Conservation (phyloP, 192 early-diverging fungal species). For the Backusella parvicylindrica region DNA sequence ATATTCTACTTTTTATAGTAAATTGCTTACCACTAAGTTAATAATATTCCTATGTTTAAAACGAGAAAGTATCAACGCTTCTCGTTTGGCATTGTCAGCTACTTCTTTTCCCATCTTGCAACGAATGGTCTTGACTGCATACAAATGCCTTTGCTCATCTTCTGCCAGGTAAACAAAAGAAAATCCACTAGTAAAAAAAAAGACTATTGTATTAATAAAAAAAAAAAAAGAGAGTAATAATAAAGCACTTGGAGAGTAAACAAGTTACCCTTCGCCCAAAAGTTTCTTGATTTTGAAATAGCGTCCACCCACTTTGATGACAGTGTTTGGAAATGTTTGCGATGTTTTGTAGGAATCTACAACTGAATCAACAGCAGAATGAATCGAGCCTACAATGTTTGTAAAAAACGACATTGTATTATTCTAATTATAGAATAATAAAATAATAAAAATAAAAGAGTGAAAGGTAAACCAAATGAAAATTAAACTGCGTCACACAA, state of each 20-base stretch:
- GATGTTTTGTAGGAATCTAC: not conserved
- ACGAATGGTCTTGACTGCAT: constrained; percentile 64
- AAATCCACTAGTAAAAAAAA: constrained; percentile 49
- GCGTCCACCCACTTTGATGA: constrained; percentile 45
- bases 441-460: not conserved
- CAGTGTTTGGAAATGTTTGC: constrained; percentile 33
- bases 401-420: constrained; percentile 3
- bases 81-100: constrained; percentile 57
- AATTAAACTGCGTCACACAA: no score
- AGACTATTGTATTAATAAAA: not conserved
- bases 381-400: constrained; percentile 1
- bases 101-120: constrained; percentile 57
- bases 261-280: constrained; percentile 63
- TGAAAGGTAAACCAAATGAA: no score
- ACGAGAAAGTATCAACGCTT: constrained; percentile 57
- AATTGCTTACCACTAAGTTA: constrained; percentile 49
- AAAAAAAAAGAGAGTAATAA: not conserved
- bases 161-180: constrained; percentile 61
- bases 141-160: constrained; percentile 40
- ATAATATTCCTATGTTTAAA: constrained; percentile 65
- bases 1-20: not conserved
- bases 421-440: not conserved
- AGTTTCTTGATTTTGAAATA: constrained; percentile 51
- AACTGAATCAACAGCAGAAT: constrained; percentile 10
- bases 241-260: not conserved